Evolutionary conservation across 768 basidiomycete genomes (phyloP).

Genomic region (Mycena floridula): DNA sequence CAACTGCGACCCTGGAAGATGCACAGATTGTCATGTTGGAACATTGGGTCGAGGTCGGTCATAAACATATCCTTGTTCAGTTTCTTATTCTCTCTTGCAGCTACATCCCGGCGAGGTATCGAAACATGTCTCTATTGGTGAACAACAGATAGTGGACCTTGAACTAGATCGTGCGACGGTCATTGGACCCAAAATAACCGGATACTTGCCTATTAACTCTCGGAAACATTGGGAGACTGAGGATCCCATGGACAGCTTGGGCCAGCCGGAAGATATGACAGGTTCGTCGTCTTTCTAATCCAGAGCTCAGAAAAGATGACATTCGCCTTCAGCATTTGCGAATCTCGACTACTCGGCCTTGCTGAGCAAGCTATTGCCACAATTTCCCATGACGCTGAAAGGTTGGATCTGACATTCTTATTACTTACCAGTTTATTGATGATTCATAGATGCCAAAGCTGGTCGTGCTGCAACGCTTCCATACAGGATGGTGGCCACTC

Average conservation of each 20-base stretch:
- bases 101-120: conserved; percentile 32
- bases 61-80: not conserved
- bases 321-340: too few relatives aligned
- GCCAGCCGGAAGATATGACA: too few relatives aligned
- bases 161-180: conserved; percentile 44
- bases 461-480: conserved; percentile 22
- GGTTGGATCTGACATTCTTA: conserved; percentile 16
- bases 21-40: conserved; percentile 36
- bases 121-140: conserved; percentile 29
- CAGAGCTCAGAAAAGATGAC: too few relatives aligned
- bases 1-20: conserved; percentile 8
- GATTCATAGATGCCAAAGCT: conserved; percentile 21
- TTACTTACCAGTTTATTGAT: too few relatives aligned
- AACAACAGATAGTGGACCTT: conserved; percentile 47
- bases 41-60: conserved; percentile 50
- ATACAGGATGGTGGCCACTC: conserved; percentile 31
- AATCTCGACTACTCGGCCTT: too few relatives aligned
- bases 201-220: conserved; percentile 25
- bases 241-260: too few relatives aligned
- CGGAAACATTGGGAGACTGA: conserved; percentile 33
- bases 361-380: conserved; percentile 24
- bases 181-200: conserved; percentile 25
- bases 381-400: conserved; percentile 38
- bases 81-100: conserved; percentile 17
- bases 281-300: too few relatives aligned